phyloP scores from a whole-genome alignment of 75 land plant genomes.

The Selaginella tamariscina region DNA sequence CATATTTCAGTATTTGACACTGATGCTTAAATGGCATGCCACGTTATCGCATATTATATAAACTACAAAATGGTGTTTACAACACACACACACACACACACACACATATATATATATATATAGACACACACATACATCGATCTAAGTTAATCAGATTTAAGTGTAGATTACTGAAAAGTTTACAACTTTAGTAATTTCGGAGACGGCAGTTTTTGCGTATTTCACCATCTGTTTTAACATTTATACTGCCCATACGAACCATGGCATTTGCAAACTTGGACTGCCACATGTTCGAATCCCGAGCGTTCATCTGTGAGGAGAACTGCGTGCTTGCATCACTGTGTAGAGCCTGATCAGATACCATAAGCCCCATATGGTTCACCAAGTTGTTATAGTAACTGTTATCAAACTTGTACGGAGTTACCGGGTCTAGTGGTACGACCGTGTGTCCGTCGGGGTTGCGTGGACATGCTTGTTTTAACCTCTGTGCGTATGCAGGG shows the following conservation, averaged over 20 bases:
- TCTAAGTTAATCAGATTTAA: no score
- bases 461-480: not conserved
- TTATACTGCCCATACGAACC: not conserved
- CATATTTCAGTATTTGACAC: no score
- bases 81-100: no score
- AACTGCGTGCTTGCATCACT: not conserved
- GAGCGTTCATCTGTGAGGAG: not conserved
- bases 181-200: not conserved
- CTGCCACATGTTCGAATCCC: not conserved
- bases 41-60: no score
- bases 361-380: not conserved
- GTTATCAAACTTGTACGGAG: not conserved
- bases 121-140: no score
- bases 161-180: no score
- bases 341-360: not conserved
- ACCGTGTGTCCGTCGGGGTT: not conserved
- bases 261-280: constrained; percentile 7
- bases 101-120: no score
- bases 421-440: constrained; percentile 5
- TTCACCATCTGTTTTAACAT: not conserved
- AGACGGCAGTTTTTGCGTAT: constrained; percentile 4
- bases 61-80: no score
- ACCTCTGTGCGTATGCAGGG: not conserved
- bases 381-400: not conserved
- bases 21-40: no score